Evolutionary conservation across 805 yeast species (phyloP), one percentile per base, ranked within the genome.

Genomic region (Pichia sporocuriosa): DNA sequence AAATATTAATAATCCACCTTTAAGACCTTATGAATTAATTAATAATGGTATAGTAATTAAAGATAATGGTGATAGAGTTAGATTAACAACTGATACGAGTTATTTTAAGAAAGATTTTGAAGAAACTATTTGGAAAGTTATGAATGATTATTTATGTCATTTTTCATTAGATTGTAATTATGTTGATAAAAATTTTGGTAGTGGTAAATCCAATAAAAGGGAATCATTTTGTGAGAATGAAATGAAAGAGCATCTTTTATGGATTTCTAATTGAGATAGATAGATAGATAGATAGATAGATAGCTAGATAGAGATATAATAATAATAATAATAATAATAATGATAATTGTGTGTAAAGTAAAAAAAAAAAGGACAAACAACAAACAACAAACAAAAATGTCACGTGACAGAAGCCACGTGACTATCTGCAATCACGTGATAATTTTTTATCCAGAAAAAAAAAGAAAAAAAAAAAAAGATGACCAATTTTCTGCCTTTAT

Each of bases 91-190:
- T 21, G 55, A 55, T 8, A 51, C 52, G 15, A 32, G 41, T 7
- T 49, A 47, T 30, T 47, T 59, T 35, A 46, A 40, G 10, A 31
- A 34, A 10, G 49, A 47, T 16, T 46, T 57, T 12, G 64, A 59
- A 34, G 41, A 44, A 13, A 49, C 52, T 5, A 35, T 59, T 15
- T 59, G 63, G 62, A 46, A 56, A 39, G 52, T 57, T 16, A 59
- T 59, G 59, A 57, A 55, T 34, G 64, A 59, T 39, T 59, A 59
- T 40, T 55, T 58, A 24, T 59, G 64, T 36, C 42, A 56, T 43
- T 50, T 43, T 20, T 56, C 50, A 24, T 29, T 59, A 11, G 46
- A 51, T 5, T 56, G 60, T 39, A 49, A 58, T 6, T 59, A 59
- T 39, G 39, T 57, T 23, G 51, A 49, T 15, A 48, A 47, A 15